Percentiles rank a stretch among this genome's conserved stretches.
These are phyloP conservation scores for Vaccinium myrtillus DNA, from an alignment of 148 eudicot species.

Conservation along the genomic window DNA sequence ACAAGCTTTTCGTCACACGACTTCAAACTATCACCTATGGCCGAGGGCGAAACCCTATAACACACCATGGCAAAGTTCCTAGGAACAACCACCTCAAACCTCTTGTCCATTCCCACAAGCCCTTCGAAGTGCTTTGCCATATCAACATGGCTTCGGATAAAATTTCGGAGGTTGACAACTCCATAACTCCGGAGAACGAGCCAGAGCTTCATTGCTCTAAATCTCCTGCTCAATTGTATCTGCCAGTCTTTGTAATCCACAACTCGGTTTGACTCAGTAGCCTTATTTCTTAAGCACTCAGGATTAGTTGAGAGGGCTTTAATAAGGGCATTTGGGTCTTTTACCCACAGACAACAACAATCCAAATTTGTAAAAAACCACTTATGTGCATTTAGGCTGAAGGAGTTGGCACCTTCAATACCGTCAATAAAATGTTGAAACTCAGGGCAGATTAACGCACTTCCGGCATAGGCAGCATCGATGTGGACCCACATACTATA, in stretches of 20 bases:
- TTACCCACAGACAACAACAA: background rate
- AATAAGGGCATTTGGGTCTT: background rate
- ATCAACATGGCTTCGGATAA: background rate
- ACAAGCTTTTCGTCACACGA: background rate
- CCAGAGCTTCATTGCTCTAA: no score
- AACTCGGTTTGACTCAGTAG: background rate
- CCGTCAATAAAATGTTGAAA: background rate
- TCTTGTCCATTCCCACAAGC: background rate
- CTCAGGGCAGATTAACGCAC: background rate
- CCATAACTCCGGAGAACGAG: no score
- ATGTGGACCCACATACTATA: background rate
- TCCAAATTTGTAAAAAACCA: background rate
- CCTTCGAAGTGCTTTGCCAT: background rate
- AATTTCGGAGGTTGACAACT: no score
- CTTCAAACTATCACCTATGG: conserved; percentile 14
- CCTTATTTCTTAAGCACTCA: background rate
- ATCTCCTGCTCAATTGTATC: no score
- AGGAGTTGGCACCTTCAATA: background rate
- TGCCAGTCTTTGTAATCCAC: background rate
- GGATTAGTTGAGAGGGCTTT: background rate
- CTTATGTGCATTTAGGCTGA: background rate
- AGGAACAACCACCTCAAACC: background rate
- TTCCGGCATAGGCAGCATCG: background rate
- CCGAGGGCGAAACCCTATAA: background rate
- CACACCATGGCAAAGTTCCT: background rate